Conservation (phyloP, 2,329 filamentous ascomycete genomes). For the Fusarium sp. region DNA sequence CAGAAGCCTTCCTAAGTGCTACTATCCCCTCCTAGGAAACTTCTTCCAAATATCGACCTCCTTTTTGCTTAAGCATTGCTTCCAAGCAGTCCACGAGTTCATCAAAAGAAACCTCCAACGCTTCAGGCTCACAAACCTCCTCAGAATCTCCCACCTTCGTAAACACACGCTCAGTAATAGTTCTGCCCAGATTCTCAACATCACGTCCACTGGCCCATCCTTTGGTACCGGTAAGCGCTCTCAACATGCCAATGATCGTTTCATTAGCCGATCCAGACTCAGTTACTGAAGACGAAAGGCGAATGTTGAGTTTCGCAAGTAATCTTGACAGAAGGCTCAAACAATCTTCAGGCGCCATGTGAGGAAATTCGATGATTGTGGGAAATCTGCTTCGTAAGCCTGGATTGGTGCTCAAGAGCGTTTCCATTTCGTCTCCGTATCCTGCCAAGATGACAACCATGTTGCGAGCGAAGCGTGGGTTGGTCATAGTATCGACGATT, state of each 20-base stretch:
- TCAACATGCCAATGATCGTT: background rate
- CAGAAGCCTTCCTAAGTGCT: background rate
- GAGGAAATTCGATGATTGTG: background rate
- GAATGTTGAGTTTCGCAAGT: background rate
- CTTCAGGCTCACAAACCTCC: background rate
- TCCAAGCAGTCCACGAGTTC: background rate
- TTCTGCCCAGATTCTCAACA: background rate
- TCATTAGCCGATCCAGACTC: background rate
- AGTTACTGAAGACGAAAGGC: background rate
- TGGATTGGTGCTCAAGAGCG: background rate
- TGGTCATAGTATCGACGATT: background rate
- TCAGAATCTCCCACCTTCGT: background rate
- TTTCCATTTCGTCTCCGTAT: background rate
- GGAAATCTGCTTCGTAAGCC: background rate
- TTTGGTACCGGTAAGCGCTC: background rate
- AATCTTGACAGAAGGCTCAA: background rate
- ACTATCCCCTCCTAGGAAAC: background rate
- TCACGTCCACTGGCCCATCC: background rate
- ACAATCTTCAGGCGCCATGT: background rate
- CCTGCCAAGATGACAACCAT: background rate
- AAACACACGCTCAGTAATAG: background rate
- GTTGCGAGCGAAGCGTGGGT: background rate
- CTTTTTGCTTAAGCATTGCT: background rate
- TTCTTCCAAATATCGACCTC: background rate
- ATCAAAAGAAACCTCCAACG: background rate